Evolutionary conservation across 148 eudicot genomes (phyloP).

Genomic region (Silene latifolia): DNA sequence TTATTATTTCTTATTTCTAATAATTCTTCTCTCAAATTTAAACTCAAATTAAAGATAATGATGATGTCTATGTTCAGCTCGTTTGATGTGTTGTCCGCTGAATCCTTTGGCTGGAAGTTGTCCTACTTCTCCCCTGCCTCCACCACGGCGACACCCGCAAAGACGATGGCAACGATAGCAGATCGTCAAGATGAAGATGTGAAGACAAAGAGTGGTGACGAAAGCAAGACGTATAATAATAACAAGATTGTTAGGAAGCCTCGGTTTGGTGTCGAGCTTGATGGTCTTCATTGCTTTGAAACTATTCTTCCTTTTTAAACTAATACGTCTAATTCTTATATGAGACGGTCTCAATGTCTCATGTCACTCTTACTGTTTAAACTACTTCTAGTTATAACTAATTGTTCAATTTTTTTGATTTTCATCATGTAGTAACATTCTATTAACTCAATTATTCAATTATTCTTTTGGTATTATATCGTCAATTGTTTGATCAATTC

Average conservation of each 20-base stretch:
- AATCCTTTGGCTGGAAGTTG: background rate
- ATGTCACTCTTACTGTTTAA: no score
- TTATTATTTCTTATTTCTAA: background rate
- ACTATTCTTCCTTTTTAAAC: slow-evolving; percentile 2
- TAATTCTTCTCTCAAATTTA: background rate
- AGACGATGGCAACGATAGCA: background rate
- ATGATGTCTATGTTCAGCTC: background rate
- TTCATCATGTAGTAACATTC: no score
- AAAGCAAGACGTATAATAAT: no score
- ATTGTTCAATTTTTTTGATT: no score
- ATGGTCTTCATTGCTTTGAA: slow-evolving; percentile 16
- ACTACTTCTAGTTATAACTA: no score
- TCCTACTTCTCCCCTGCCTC: background rate
- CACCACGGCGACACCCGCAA: background rate
- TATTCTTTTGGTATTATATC: no score
- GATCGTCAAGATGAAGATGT: background rate
- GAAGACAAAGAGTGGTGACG: background rate
- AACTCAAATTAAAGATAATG: background rate
- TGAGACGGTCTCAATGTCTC: no score
- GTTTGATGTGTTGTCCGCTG: background rate
- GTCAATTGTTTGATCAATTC: no score
- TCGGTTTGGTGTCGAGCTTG: slow-evolving; percentile 4
- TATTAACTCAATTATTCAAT: no score
- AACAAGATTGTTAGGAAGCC: background rate
- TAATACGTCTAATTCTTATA: no score